phyloP scores from a whole-genome alignment of 768 basidiomycete species.

The Psilocybe sp. region DNA sequence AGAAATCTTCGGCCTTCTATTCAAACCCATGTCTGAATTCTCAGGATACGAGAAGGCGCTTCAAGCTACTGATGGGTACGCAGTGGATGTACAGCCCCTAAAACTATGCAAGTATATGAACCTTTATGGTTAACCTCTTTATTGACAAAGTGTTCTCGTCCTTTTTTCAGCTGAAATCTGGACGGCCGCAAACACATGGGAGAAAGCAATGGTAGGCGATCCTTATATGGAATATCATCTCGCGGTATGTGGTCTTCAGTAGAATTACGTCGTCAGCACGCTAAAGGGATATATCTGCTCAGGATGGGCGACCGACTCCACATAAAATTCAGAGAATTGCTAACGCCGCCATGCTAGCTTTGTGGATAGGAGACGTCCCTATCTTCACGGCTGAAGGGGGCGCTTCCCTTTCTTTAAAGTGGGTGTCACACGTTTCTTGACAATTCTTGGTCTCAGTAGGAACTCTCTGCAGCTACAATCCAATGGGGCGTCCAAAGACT shows the following conservation, averaged over 20 bases:
- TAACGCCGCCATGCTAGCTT: neutral
- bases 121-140: neutral
- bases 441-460: too few species aligned
- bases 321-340: too few species aligned
- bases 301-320: too few species aligned
- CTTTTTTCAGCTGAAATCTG: conserved; percentile 15
- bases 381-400: neutral
- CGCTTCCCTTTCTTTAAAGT: too few species aligned
- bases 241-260: conserved; percentile 9
- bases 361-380: neutral
- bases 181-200: conserved; percentile 20
- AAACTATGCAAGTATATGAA: neutral
- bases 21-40: too few species aligned
- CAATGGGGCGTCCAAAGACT: neutral
- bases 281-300: neutral
- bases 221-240: conserved; percentile 14
- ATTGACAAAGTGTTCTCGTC: neutral
- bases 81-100: too few species aligned
- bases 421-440: too few species aligned
- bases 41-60: too few species aligned
- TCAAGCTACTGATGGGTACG: too few species aligned
- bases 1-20: too few species aligned
- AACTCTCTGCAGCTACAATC: too few species aligned
- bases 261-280: neutral
- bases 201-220: conserved; percentile 17